phyloP scores from a whole-genome alignment of 768 basidiomycete genomes.

The Cystobasidium tubakii region DNA sequence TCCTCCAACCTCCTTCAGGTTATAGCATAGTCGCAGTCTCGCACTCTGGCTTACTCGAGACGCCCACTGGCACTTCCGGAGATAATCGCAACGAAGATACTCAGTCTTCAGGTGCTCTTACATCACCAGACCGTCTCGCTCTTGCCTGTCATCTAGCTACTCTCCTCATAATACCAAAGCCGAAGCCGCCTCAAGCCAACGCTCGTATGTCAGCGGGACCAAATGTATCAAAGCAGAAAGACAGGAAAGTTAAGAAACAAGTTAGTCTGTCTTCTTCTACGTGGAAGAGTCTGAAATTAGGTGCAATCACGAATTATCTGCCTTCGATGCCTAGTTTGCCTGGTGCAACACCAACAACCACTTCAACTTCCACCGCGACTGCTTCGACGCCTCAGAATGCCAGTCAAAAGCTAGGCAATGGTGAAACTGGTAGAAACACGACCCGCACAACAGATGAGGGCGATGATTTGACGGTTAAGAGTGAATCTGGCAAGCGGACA shows the following conservation, averaged over 20 bases:
- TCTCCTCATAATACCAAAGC: neutral
- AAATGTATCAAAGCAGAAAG: neutral
- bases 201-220: neutral
- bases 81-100: neutral
- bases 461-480: neutral
- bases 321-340: neutral
- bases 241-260: neutral
- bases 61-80: neutral
- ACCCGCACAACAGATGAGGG: neutral
- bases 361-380: neutral
- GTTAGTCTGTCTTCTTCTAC: slow-evolving; percentile 3
- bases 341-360: neutral
- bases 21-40: slow-evolving; percentile 1
- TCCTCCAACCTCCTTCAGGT: neutral
- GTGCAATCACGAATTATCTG: neutral
- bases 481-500: neutral
- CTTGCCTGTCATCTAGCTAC: neutral
- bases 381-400: neutral
- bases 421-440: neutral
- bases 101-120: neutral
- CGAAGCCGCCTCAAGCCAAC: neutral
- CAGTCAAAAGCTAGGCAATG: neutral
- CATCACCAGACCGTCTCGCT: neutral
- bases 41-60: neutral
- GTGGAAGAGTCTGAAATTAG: neutral